Evolutionary conservation across 2,329 filamentous ascomycete genomes (phyloP).

Genomic region (Verticillium longisporum): DNA sequence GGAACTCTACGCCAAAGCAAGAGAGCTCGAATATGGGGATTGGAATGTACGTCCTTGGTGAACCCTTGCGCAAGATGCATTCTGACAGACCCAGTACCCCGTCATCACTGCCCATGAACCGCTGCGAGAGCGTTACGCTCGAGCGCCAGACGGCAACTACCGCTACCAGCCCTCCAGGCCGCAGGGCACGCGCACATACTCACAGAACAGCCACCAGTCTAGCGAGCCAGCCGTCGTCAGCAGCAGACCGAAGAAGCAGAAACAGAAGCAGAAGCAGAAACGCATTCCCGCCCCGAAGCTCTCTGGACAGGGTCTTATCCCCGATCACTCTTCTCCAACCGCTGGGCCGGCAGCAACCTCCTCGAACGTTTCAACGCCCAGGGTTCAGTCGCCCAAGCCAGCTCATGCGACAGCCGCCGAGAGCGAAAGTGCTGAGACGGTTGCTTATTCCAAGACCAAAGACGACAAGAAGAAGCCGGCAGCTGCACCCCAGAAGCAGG

Average conservation of each 20-base stretch:
- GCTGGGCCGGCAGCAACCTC: not conserved
- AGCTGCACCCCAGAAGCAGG: not conserved
- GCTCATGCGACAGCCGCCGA: not conserved
- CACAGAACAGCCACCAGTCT: not conserved
- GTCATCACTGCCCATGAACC: slow-evolving; percentile 80
- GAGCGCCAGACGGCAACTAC: slow-evolving; percentile 5
- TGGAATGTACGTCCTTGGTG: slow-evolving; percentile 70
- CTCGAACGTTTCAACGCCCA: not conserved
- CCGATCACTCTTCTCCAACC: slow-evolving; percentile 1
- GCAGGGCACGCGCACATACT: not conserved
- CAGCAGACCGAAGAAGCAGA: slow-evolving; percentile 9
- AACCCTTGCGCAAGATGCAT: not conserved
- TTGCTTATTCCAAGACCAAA: not conserved
- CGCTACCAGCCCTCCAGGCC: not conserved
- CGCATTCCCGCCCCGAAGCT: not conserved
- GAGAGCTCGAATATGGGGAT: slow-evolving; percentile 73
- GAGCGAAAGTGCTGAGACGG: not conserved
- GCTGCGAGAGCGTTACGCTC: slow-evolving; percentile 57
- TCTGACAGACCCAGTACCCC: slow-evolving; percentile 61
- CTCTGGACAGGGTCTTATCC: not conserved
- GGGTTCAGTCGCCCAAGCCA: not conserved
- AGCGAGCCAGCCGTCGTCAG: slow-evolving; percentile 4
- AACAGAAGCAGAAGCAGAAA: slow-evolving; percentile 16
- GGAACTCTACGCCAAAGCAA: slow-evolving; percentile 60
- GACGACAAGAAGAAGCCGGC: not conserved